These are phyloP conservation scores for Phascolomyces articulosus DNA, from an alignment of 371 early-diverging fungal species.

Conservation along the genomic window DNA sequence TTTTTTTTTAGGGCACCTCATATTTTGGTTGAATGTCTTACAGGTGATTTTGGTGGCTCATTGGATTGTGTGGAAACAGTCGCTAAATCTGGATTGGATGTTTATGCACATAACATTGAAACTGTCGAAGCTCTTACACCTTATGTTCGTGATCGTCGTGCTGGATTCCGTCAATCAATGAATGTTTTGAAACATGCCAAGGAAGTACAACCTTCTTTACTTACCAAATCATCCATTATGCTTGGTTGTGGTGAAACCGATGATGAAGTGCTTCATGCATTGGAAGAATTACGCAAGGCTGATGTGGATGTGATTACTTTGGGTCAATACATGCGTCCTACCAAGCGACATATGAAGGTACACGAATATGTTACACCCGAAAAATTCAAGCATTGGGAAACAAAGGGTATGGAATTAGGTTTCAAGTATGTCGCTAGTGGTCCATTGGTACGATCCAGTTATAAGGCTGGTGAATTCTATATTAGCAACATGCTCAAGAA, in stretches of 20 bases:
- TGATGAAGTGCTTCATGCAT: slow-evolving; percentile 86
- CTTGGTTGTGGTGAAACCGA: slow-evolving; percentile 97
- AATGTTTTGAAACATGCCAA: slow-evolving; percentile 91
- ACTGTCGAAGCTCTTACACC: slow-evolving; percentile 93
- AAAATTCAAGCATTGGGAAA: slow-evolving; percentile 91
- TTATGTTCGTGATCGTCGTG: slow-evolving; percentile 94
- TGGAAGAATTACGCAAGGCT: slow-evolving; percentile 82
- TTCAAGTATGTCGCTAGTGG: slow-evolving; percentile 96
- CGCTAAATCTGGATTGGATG: slow-evolving; percentile 91
- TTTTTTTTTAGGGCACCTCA: slow-evolving; percentile 72
- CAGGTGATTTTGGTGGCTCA: slow-evolving; percentile 93
- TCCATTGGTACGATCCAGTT: slow-evolving; percentile 93
- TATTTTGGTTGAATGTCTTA: slow-evolving; percentile 95
- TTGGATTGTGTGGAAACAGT: slow-evolving; percentile 80
- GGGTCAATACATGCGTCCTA: slow-evolving; percentile 99
- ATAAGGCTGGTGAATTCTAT: slow-evolving; percentile 98
- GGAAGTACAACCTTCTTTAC: slow-evolving; percentile 69
- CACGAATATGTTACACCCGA: slow-evolving; percentile 93
- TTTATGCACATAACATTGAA: slow-evolving; percentile 98
- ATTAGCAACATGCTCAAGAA: slow-evolving; percentile 85
- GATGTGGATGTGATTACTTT: slow-evolving; percentile 96
- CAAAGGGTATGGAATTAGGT: slow-evolving; percentile 84
- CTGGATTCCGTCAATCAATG: slow-evolving; percentile 92
- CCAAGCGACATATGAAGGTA: slow-evolving; percentile 98
- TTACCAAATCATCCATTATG: slow-evolving; percentile 98